Evolutionary conservation across 1,139 yeast species (phyloP).

Genomic region (Debaryomycetaceae sp.): DNA sequence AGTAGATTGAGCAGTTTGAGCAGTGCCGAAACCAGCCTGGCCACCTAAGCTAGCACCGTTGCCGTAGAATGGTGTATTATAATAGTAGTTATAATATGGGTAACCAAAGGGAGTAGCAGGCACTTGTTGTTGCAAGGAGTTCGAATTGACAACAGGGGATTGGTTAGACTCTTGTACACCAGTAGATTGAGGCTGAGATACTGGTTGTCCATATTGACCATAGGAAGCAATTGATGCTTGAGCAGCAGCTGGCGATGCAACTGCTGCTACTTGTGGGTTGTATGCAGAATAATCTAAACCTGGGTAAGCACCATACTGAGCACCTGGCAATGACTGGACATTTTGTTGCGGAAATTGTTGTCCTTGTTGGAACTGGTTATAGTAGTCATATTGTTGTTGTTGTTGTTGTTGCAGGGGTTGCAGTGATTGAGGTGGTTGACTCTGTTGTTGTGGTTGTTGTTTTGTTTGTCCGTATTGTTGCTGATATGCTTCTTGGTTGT

Average conservation of each 20-base stretch:
- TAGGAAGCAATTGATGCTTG: conserved; percentile 27
- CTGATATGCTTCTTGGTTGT: conserved; percentile 16
- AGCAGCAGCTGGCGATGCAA: conserved; percentile 35
- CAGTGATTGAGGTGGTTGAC: conserved; percentile 16
- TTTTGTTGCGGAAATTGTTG: conserved; percentile 44
- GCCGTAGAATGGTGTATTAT: conserved; percentile 42
- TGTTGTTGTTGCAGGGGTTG: conserved; percentile 20
- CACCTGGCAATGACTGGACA: conserved; percentile 35
- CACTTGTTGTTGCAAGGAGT: conserved; percentile 19
- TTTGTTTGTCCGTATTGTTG: conserved; percentile 7
- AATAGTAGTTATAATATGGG: conserved; percentile 45
- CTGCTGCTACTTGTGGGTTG: conserved; percentile 31
- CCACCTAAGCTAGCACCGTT: conserved; percentile 28
- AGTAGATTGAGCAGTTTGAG: conserved; percentile 21
- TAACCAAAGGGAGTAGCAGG: conserved; percentile 38
- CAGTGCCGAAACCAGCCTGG: conserved; percentile 12
- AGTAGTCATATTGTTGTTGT: conserved; percentile 30
- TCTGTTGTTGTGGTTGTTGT: conserved; percentile 10
- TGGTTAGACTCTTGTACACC: conserved; percentile 21
- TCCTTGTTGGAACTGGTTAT: conserved; percentile 34
- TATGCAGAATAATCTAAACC: conserved; percentile 43
- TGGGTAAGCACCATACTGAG: conserved; percentile 44
- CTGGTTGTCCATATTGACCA: conserved; percentile 23
- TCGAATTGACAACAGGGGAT: conserved; percentile 30
- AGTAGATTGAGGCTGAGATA: conserved; percentile 18